Evolutionary conservation across 306 rosid genomes (phyloP).

Genomic region (Phaseolus lunatus): DNA sequence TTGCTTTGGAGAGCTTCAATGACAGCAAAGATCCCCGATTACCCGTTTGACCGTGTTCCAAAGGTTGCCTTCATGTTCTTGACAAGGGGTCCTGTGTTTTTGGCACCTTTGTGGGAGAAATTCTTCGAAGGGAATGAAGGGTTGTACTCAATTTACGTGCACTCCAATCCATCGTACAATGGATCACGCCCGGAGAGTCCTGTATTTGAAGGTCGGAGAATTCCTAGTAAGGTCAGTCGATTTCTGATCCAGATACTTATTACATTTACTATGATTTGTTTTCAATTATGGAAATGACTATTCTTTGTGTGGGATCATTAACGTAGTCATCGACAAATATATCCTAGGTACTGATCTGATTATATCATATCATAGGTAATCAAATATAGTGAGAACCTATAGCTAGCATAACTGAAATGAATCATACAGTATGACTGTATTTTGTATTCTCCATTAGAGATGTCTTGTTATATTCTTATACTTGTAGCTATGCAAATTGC

Average conservation of each 20-base stretch:
- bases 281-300: neutral
- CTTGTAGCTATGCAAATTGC: slow-evolving; percentile 16
- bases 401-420: no score
- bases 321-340: neutral
- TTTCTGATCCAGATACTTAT: slow-evolving; percentile 9
- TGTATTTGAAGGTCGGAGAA: slow-evolving; percentile 66
- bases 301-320: neutral
- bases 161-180: slow-evolving; percentile 79
- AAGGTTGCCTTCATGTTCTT: slow-evolving; percentile 91
- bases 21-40: slow-evolving; percentile 54
- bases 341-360: neutral
- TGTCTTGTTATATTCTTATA: slow-evolving; percentile 4
- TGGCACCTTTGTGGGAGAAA: slow-evolving; percentile 86
- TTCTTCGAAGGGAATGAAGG: slow-evolving; percentile 82
- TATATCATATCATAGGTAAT: neutral
- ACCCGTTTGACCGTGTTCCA: slow-evolving; percentile 68
- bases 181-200: slow-evolving; percentile 63
- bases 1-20: slow-evolving; percentile 88
- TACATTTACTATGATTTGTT: neutral
- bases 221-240: slow-evolving; percentile 82
- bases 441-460: neutral
- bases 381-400: no score
- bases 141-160: slow-evolving; percentile 77
- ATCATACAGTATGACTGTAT: neutral
- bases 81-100: slow-evolving; percentile 71